phyloP scores from a whole-genome alignment of 352 stramenopile species.

The Phytophthora ohioensis region DNA sequence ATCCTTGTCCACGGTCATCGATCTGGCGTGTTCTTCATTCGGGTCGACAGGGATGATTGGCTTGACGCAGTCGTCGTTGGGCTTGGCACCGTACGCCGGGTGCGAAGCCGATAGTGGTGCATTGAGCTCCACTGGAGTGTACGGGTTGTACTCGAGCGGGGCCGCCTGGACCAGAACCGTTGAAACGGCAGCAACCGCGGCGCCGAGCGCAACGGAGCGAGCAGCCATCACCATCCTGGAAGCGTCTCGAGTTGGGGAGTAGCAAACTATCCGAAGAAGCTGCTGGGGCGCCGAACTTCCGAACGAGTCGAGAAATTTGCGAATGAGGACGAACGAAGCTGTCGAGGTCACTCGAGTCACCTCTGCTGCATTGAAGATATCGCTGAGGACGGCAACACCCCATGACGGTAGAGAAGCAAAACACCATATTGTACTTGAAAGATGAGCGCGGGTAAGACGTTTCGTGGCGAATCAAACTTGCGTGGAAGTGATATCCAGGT shows the following conservation, averaged over 20 bases:
- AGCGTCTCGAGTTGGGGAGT: slow-evolving; percentile 12
- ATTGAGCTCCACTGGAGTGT: slow-evolving; percentile 26
- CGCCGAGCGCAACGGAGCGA: slow-evolving; percentile 12
- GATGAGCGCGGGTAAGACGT: slow-evolving; percentile 1
- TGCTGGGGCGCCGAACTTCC: slow-evolving; percentile 29
- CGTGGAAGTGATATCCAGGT: not conserved
- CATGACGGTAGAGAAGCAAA: slow-evolving; percentile 6
- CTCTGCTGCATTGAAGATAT: no score
- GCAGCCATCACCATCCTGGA: slow-evolving; percentile 35
- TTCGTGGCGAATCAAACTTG: slow-evolving; percentile 2
- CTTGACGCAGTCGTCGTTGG: slow-evolving; percentile 20
- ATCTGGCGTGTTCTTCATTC: slow-evolving; percentile 2
- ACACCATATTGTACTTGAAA: slow-evolving; percentile 11
- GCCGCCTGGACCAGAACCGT: slow-evolving; percentile 3
- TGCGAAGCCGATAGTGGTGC: slow-evolving; percentile 15
- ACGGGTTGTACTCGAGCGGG: slow-evolving; percentile 35
- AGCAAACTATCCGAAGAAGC: not conserved
- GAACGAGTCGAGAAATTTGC: slow-evolving; percentile 41
- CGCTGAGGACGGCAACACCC: not conserved
- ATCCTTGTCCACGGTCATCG: slow-evolving; percentile 9
- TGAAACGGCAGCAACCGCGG: slow-evolving; percentile 21
- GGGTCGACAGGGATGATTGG: slow-evolving; percentile 30
- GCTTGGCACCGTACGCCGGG: slow-evolving; percentile 30
- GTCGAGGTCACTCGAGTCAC: not conserved
- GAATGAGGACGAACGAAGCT: slow-evolving; percentile 35